These are phyloP conservation scores for Solanum pennellii DNA, from an alignment of 257 asterid genomes.

Conservation along the genomic window DNA sequence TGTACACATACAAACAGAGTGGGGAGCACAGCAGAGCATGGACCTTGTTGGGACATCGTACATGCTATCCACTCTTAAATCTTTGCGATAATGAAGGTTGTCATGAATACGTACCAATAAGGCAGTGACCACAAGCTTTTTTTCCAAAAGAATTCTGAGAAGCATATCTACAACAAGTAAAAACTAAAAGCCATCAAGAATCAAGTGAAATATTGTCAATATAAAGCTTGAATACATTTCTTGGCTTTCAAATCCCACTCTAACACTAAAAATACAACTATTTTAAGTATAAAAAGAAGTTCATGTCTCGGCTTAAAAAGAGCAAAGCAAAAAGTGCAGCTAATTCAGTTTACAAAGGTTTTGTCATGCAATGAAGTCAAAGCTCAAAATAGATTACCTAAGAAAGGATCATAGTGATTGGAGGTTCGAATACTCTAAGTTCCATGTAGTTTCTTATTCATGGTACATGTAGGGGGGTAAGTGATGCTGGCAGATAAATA, in stretches of 20 bases:
- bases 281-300: not conserved
- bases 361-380: not conserved
- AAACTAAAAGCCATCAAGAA: not conserved
- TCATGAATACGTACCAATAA: conserved; percentile 44
- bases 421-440: not conserved
- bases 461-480: not conserved
- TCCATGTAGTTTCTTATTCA: not conserved
- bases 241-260: not conserved
- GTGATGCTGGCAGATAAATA: not conserved
- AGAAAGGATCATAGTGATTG: not conserved
- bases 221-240: not conserved
- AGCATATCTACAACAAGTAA: conserved; percentile 57
- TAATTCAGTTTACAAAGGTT: not conserved
- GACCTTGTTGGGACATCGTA: not conserved
- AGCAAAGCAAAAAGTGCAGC: not conserved
- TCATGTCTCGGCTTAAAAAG: not conserved
- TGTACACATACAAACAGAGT: not conserved
- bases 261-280: not conserved
- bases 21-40: not conserved
- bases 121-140: conserved; percentile 40
- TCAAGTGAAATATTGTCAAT: not conserved
- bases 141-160: conserved; percentile 52
- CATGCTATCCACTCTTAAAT: not conserved
- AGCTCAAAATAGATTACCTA: not conserved
- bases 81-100: not conserved